Base-by-base conservation (phyloP, 805 yeast genomes). In the Saturnispora mendoncae region DNA sequence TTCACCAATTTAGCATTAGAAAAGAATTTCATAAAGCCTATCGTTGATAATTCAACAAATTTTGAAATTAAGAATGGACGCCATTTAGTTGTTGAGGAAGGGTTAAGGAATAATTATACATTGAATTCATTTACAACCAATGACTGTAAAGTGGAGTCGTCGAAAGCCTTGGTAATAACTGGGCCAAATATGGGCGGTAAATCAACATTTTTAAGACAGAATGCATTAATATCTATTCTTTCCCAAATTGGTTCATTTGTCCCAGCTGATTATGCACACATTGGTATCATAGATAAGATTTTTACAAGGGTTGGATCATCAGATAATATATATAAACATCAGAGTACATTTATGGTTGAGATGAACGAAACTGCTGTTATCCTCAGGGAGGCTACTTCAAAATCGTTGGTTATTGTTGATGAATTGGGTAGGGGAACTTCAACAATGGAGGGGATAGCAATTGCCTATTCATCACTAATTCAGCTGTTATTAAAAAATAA, bases 121-220 rank as follows among this genome's bases (percentile, higher is more conserved):
- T 42, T 54, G n/a, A 60, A 55, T 13, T 63, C 66, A 42, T 81
- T 80, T 55, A 54, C 69, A 49, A 29, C 77, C 46, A 68, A 74
- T 43, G 64, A 67, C 42, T 71, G 76, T 36, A 6, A 36, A 3
- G 28, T 63, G 2, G 47, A 59, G 33, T 46, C 59, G 0, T 49
- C 55, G 5, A 48, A 60, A 4, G 53, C 72, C 2, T 71, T 84
- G 66, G 67, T 85, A 14, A 74, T 85, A n/a, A 81, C 94, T 0
- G 95, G 95, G 0, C 95, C 95, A 0, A 85, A 85, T 54, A 82
- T 82, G 90, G 90, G 90, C 6, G 92, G 92, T 6, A 83, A 83
- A 54, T 80, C 87, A 5, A 80, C 87, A 1, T 81, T 76, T 53
- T 69, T 83, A 33, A 69, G 85, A 46, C 88, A 82, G 42, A 76